Percentiles rank a stretch among this genome's conserved stretches.
Evolutionary conservation across 2,329 filamentous ascomycete species (phyloP).

Genomic region (Tolypocladium paradoxum): DNA sequence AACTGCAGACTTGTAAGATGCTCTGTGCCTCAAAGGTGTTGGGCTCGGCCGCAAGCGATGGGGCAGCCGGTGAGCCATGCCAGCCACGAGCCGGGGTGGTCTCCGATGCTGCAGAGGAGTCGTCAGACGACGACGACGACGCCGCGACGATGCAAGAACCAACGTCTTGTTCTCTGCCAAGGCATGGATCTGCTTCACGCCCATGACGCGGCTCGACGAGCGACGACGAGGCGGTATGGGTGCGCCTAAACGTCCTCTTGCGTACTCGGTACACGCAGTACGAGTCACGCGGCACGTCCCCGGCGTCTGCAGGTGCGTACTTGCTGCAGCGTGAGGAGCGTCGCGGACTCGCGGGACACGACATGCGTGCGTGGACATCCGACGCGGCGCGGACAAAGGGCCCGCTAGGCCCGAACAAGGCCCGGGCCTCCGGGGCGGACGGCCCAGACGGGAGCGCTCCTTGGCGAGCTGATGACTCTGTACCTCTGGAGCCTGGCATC

Average conservation of each 20-base stretch:
- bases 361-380: conserved; percentile 3
- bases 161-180: background rate
- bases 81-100: background rate
- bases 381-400: conserved; percentile 4
- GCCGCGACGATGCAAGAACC: background rate
- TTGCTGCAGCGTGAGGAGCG: too few species aligned
- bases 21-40: too few species aligned
- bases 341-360: background rate
- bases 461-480: too few species aligned
- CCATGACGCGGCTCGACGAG: background rate
- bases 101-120: background rate
- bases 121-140: background rate
- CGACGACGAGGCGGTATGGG: background rate
- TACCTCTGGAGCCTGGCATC: too few species aligned
- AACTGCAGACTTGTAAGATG: too few species aligned
- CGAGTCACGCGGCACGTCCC: too few species aligned
- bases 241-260: background rate
- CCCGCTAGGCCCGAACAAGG: conserved; percentile 2
- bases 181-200: background rate
- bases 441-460: too few species aligned
- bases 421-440: background rate
- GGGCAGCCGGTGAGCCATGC: background rate
- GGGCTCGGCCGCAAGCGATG: too few species aligned
- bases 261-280: background rate
- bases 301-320: too few species aligned